A percentile compares a stretch with the other conserved stretches of the same genome.
These are phyloP conservation scores for Simmondsia chinensis DNA, from an alignment of 148 eudicot species.

Conservation along the genomic window DNA sequence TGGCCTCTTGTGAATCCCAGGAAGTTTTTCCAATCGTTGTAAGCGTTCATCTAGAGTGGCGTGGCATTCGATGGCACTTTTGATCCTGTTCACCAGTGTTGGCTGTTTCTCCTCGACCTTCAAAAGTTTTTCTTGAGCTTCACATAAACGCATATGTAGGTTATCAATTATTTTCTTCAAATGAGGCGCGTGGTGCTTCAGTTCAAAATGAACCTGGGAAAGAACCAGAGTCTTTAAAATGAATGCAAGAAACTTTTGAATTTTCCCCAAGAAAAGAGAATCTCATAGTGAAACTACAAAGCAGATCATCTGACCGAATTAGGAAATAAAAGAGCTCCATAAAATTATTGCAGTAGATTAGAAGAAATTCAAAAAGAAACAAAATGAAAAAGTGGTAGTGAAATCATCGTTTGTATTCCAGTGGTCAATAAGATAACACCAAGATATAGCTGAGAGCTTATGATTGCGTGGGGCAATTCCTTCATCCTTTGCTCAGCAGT, in stretches of 20 bases:
- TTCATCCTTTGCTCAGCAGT: too few relatives aligned
- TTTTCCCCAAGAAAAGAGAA: neutral
- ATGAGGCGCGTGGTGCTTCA: constrained; percentile 83
- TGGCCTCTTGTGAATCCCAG: constrained; percentile 67
- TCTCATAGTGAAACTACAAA: too few relatives aligned
- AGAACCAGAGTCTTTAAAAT: neutral
- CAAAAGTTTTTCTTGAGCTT: constrained; percentile 49
- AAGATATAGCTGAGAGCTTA: too few relatives aligned
- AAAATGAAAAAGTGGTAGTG: too few relatives aligned
- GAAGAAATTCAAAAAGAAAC: too few relatives aligned
- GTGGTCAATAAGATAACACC: too few relatives aligned
- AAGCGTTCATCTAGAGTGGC: constrained; percentile 60
- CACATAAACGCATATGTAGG: constrained; percentile 46
- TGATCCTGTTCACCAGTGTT: constrained; percentile 43
- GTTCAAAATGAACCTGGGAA: constrained; percentile 70
- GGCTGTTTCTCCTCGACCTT: constrained; percentile 60
- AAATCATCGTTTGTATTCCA: too few relatives aligned
- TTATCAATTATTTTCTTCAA: constrained; percentile 66
- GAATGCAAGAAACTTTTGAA: neutral
- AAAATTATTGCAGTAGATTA: too few relatives aligned
- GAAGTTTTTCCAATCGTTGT: constrained; percentile 53
- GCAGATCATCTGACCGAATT: neutral
- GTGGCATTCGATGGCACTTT: constrained; percentile 37
- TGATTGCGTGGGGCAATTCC: too few relatives aligned
- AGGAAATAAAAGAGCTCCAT: too few relatives aligned